These are phyloP conservation scores for Nothopassalora personata DNA, from an alignment of 2,329 filamentous ascomycete genomes.

Conservation along the genomic window DNA sequence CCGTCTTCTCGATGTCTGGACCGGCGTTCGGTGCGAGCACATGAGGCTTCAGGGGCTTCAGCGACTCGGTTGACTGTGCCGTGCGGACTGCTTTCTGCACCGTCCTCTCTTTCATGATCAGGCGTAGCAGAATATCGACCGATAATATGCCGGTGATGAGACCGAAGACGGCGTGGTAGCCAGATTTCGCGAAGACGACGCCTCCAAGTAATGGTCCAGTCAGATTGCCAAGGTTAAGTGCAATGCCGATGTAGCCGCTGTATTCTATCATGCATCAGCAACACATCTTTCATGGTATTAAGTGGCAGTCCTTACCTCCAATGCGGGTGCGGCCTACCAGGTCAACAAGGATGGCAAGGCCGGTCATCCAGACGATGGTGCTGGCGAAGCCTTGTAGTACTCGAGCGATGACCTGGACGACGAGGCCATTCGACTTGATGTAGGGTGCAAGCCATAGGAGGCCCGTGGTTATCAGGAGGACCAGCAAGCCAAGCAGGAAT, in stretches of 20 bases:
- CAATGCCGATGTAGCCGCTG: conserved; percentile 60
- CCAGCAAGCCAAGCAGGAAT: conserved; percentile 56
- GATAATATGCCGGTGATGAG: conserved; percentile 14
- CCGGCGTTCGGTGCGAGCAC: background rate
- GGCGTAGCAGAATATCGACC: conserved; percentile 14
- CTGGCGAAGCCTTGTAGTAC: conserved; percentile 62
- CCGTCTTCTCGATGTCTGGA: background rate
- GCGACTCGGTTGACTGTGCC: background rate
- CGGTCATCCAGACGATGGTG: conserved; percentile 66
- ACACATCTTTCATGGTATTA: background rate
- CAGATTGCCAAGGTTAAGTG: conserved; percentile 57
- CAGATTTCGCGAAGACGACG: conserved; percentile 54
- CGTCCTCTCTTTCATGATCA: conserved; percentile 16
- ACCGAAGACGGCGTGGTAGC: conserved; percentile 19
- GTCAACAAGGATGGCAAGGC: conserved; percentile 62
- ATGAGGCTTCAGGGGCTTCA: background rate
- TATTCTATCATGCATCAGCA: conserved; percentile 37
- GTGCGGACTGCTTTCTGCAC: background rate
- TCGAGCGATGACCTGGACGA: conserved; percentile 57
- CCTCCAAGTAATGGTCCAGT: conserved; percentile 63
- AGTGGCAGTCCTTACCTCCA: conserved; percentile 33
- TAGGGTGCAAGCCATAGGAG: conserved; percentile 60
- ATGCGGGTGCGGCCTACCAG: conserved; percentile 57
- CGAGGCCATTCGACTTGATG: conserved; percentile 32
- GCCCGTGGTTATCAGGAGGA: conserved; percentile 56